Evolutionary conservation across 2,329 filamentous ascomycete species (phyloP).

Genomic region (Madurella fahalii): DNA sequence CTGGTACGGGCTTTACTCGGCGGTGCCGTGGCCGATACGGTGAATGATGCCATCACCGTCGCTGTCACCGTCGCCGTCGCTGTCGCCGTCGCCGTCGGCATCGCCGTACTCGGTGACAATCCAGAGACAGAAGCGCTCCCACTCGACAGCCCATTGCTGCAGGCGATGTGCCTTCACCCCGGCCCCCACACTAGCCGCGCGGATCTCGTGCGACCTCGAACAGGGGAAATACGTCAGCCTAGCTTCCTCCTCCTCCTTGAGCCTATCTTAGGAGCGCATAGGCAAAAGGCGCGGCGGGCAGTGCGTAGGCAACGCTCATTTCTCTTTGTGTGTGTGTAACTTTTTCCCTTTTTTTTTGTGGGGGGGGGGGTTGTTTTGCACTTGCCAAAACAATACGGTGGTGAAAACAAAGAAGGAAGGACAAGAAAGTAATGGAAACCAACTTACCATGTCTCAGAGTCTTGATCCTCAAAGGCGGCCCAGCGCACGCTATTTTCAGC

Average conservation of each 20-base stretch:
- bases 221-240: not conserved
- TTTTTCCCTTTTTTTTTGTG: too few relatives aligned
- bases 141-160: slow-evolving; percentile 73
- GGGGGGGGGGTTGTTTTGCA: too few relatives aligned
- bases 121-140: slow-evolving; percentile 91
- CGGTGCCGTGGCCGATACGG: not conserved
- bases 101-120: slow-evolving; percentile 68
- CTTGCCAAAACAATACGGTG: not conserved
- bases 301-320: slow-evolving; percentile 5
- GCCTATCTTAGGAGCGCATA: not conserved
- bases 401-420: not conserved
- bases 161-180: slow-evolving; percentile 68
- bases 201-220: slow-evolving; percentile 58
- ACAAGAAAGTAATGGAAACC: not conserved
- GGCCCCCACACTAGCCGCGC: slow-evolving; percentile 66
- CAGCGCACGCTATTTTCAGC: slow-evolving; percentile 91
- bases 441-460: slow-evolving; percentile 55
- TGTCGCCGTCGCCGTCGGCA: not conserved
- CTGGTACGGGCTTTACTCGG: not conserved
- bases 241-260: not conserved
- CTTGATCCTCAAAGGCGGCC: slow-evolving; percentile 82
- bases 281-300: not conserved
- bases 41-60: not conserved
- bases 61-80: not conserved
- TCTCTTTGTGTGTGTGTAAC: too few relatives aligned